phyloP scores from a whole-genome alignment of 441 rosid genomes.

The Euphorbia celastroides region DNA sequence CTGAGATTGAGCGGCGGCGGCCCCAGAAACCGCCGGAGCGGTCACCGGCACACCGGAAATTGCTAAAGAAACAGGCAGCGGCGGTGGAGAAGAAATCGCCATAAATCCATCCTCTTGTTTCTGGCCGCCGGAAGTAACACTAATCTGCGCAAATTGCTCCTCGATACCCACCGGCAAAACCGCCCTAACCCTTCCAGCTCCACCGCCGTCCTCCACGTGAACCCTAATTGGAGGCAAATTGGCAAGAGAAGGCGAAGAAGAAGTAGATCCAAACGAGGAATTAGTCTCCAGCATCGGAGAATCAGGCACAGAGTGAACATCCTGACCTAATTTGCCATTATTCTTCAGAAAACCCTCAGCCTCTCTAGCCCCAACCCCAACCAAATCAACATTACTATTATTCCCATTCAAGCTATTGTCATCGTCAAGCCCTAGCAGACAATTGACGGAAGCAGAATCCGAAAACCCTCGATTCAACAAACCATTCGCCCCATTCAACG shows the following conservation, averaged over 20 bases:
- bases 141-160: conserved; percentile 78
- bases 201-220: conserved; percentile 41
- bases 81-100: conserved; percentile 50
- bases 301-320: conserved; percentile 85
- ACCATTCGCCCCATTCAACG: conserved; percentile 55
- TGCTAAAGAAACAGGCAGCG: conserved; percentile 38
- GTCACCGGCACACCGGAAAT: conserved; percentile 37
- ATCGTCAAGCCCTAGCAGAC: conserved; percentile 69
- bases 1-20: conserved; percentile 40
- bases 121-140: conserved; percentile 22
- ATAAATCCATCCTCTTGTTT: conserved; percentile 59
- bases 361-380: conserved; percentile 29
- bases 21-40: conserved; percentile 29
- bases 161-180: conserved; percentile 49
- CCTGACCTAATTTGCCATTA: conserved; percentile 49
- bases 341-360: conserved; percentile 43
- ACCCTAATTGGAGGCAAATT: conserved; percentile 89
- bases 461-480: conserved; percentile 61
- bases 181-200: conserved; percentile 9
- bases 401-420: conserved; percentile 23
- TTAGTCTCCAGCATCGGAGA: conserved; percentile 90
- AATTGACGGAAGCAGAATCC: conserved; percentile 66
- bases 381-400: conserved; percentile 21
- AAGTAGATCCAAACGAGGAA: conserved; percentile 91
- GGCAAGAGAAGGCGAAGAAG: conserved; percentile 78